Evolutionary conservation across 1,284 basidiomycete species (phyloP).

Genomic region (Coriolopsis trogii): DNA sequence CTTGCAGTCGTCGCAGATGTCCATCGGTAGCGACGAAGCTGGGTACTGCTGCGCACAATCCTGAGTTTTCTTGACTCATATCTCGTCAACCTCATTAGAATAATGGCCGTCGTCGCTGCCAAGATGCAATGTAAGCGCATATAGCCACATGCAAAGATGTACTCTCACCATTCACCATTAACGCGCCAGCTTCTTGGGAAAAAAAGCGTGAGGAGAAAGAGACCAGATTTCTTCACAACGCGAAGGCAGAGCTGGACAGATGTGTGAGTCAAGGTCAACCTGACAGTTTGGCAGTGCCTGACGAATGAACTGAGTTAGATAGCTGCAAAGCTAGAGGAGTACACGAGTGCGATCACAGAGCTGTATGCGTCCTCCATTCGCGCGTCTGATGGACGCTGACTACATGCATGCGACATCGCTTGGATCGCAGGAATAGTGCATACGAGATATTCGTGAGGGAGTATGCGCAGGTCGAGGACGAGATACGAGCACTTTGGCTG

Average conservation of each 20-base stretch:
- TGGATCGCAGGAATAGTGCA: constrained; percentile 19
- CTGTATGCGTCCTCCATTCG: constrained; percentile 17
- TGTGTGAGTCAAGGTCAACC: constrained; percentile 24
- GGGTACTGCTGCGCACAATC: constrained; percentile 5
- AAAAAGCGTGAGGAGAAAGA: constrained; percentile 42
- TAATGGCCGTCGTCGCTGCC: constrained; percentile 30
- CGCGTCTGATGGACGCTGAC: neutral
- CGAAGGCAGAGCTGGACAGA: constrained; percentile 34
- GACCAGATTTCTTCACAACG: constrained; percentile 31
- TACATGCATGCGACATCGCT: neutral
- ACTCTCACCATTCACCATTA: neutral
- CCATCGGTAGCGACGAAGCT: constrained; percentile 21
- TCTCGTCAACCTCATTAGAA: constrained; percentile 7
- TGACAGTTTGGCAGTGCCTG: too few relatives aligned
- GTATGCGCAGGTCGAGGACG: constrained; percentile 30
- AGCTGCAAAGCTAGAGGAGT: constrained; percentile 17
- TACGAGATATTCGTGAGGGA: constrained; percentile 32
- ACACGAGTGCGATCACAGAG: constrained; percentile 19
- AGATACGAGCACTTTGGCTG: constrained; percentile 30
- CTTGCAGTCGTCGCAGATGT: constrained; percentile 14
- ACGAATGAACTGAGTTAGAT: constrained; percentile 23
- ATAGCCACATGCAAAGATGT: neutral
- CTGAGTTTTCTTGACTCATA: neutral
- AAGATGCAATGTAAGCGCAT: constrained; percentile 33
- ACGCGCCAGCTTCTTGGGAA: constrained; percentile 39